phyloP scores from a whole-genome alignment of 1,284 basidiomycete genomes.

The Vanrija sp. region DNA sequence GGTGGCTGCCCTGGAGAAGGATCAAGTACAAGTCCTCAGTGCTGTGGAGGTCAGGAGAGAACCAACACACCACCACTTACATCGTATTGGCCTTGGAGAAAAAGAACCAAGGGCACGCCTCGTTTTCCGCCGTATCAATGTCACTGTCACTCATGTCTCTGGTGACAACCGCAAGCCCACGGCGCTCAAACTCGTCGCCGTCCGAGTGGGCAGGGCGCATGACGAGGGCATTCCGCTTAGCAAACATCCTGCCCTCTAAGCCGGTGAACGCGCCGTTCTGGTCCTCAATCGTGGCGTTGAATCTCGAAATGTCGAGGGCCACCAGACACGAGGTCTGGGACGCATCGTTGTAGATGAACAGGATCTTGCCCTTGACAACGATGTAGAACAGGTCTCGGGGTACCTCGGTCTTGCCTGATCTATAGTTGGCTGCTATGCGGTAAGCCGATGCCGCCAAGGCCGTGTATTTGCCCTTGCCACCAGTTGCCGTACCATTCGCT shows the following conservation, averaged over 20 bases:
- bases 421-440: too few relatives aligned
- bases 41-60: slow-evolving; percentile 14
- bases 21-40: slow-evolving; percentile 90
- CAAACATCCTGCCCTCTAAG: slow-evolving; percentile 70
- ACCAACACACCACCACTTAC: slow-evolving; percentile 17
- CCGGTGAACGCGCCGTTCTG: slow-evolving; percentile 52
- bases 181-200: slow-evolving; percentile 21
- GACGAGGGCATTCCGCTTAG: slow-evolving; percentile 80
- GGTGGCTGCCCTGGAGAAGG: slow-evolving; percentile 63
- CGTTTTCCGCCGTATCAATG: slow-evolving; percentile 50
- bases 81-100: slow-evolving; percentile 77
- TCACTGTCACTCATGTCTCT: slow-evolving; percentile 32
- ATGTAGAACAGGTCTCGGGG: slow-evolving; percentile 87
- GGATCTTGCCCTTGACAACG: slow-evolving; percentile 77
- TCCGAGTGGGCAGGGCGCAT: slow-evolving; percentile 54
- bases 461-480: too few relatives aligned
- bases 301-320: slow-evolving; percentile 68
- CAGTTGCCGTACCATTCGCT: too few relatives aligned
- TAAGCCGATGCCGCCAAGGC: slow-evolving; percentile 50
- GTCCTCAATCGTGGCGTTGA: slow-evolving; percentile 69
- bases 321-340: slow-evolving; percentile 58
- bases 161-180: slow-evolving; percentile 24
- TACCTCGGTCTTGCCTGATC: slow-evolving; percentile 56
- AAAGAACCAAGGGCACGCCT: slow-evolving; percentile 74
- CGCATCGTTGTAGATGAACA: slow-evolving; percentile 73